Base-by-base conservation (phyloP, 768 basidiomycete species). In the Macrocybe gigantea region DNA sequence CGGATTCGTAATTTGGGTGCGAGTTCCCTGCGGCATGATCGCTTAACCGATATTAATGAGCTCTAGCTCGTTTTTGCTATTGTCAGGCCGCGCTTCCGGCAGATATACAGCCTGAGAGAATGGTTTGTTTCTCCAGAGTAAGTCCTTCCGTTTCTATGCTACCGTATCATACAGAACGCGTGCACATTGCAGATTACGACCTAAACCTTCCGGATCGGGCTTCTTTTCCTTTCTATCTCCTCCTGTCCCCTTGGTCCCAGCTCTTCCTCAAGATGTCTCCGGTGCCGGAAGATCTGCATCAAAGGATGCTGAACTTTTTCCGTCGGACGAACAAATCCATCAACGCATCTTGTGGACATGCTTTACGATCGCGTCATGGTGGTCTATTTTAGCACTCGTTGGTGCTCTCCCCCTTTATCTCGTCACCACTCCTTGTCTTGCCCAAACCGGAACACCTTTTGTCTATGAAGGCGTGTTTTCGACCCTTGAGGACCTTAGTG, bases 61-160 rank as follows among this genome's bases (percentile, higher is more conserved):
- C 53, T 38, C 5, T 52, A 88, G 87, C 60, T 82, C 41, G 52
- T 79, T 38, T 90, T 90, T 62, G 86, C 82, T 22, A 63, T 82
- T 40, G 52, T 87, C 14, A 73, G 87, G 36, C 85, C 87, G 10
- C 79, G 75, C 46, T 82, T 79, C 56, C 77, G 85, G 47, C 83
- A 88, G 67, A 59, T 90, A 10, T 90, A 88, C 55, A 83, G 69
- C 13, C 60, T 83, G 41, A 69, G 87, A 57, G 85, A 88, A 59
- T 90, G 87, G 87, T 90, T 90, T 61, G 74, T 83, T 11, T 79
- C 77, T 40, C 77, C 72, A 63, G 76, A 78, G 85, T 89, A 60
- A 65, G 82, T 73, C 2, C 13, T n/a, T 13, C 12, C 5, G 38
- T 43, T 15, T 14, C 14, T n/a, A n/a, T 13, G 11, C 37, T 43